Base-by-base conservation (phyloP, 129 eudicot species). In the Smallanthus sonchifolius region DNA sequence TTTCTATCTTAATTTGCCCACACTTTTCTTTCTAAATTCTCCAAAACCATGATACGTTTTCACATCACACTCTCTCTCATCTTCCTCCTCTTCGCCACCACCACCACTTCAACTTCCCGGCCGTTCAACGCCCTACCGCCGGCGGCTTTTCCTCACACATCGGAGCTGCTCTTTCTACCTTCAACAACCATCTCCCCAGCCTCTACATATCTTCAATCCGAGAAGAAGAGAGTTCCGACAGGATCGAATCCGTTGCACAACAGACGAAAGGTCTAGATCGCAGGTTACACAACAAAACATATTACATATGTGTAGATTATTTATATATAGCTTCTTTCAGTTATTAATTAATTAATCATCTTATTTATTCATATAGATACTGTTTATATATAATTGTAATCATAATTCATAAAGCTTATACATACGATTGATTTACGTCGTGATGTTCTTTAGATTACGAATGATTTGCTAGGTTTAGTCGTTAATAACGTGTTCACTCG, bases 191-290 rank as follows among this genome's bases (percentile, higher is more conserved):
- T 70, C 47, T 57, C 80, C 54, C 83, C 83, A 17, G 54, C 47
- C 0, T 65, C 67, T 19, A 24, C 74, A 2, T 85, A 37, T 69
- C 76, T 84, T 39, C 64, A 30, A 54, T 74, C 92, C 0, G 76
- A 82, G 82, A 84, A 79, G 56, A 63, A 89, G 54, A 66, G 19
- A 37, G 85, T 82, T 45, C 92, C 92, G 7, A 87, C 92, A 0
- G 92, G 92, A 49, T 80, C 92, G 24, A 87, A 87, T 76, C 92
- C 89, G 40, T 78, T 87, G 28, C 92, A 87, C 65, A 87, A 87
- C 77, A 79, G 55, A 70, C 77, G 92, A 42, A 75, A 71, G 75
- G 13, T 57, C 60, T 52, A 24, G 30, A 24, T 24, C 30, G 30
- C 30, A 24, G 30, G 30, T 24, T 24, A 24, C 30, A 24, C 30